These are phyloP conservation scores for Coniella vitis DNA, from an alignment of 2,329 filamentous ascomycete species.

Conservation along the genomic window DNA sequence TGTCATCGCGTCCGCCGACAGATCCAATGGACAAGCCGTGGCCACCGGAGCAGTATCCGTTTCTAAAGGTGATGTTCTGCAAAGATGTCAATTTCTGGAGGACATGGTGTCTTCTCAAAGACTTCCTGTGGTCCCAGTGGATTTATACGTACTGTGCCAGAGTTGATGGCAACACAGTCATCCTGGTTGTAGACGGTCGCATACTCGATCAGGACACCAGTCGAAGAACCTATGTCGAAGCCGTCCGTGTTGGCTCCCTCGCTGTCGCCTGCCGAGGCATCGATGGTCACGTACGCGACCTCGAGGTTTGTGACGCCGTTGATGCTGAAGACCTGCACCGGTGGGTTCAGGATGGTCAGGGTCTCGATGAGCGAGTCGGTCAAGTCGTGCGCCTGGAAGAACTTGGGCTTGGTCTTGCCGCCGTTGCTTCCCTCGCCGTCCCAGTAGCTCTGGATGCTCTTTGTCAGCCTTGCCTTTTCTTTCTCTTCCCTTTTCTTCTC, in stretches of 20 bases:
- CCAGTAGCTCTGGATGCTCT: constrained; percentile 18
- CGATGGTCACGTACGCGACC: constrained; percentile 29
- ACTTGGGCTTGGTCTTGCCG: constrained; percentile 33
- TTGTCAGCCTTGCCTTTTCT: neutral
- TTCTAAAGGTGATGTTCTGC: constrained; percentile 39
- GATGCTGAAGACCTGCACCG: constrained; percentile 36
- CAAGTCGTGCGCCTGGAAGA: constrained; percentile 43
- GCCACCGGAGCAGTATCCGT: constrained; percentile 36
- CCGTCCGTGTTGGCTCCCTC: constrained; percentile 48
- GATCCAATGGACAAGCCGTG: constrained; percentile 37
- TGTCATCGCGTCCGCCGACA: constrained; percentile 41
- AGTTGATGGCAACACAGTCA: constrained; percentile 54
- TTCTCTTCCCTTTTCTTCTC: neutral
- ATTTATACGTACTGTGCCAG: constrained; percentile 27
- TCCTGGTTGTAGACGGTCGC: constrained; percentile 54
- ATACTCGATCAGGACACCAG: constrained; percentile 43
- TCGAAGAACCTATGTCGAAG: constrained; percentile 48
- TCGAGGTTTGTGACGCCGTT: constrained; percentile 29
- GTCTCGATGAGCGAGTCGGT: constrained; percentile 31
- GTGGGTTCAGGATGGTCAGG: constrained; percentile 35
- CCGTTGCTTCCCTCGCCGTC: constrained; percentile 31
- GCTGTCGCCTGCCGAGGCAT: constrained; percentile 29
- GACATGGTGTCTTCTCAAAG: too few species aligned
- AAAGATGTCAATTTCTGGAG: neutral
- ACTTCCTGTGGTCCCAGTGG: too few species aligned